These are phyloP conservation scores for Lepidium didymum DNA, from an alignment of 345 rosid genomes.

Conservation along the genomic window DNA sequence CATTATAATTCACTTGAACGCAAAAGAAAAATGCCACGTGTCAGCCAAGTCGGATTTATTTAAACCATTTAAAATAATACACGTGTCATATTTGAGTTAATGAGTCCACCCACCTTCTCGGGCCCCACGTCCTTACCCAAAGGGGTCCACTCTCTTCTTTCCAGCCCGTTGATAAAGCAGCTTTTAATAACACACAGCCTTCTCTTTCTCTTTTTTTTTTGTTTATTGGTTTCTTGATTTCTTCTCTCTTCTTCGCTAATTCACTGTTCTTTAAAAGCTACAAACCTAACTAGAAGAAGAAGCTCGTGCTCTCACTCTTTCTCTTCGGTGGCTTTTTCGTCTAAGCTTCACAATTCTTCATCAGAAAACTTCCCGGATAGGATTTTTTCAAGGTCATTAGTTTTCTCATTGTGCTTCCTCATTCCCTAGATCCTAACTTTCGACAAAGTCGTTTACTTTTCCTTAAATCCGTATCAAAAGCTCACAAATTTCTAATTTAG, in stretches of 20 bases:
- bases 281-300: not conserved
- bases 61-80: not conserved
- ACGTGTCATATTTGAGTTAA: conserved; percentile 14
- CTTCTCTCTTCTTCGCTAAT: not conserved
- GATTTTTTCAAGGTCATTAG: not conserved
- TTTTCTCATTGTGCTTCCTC: not conserved
- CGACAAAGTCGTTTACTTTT: not conserved
- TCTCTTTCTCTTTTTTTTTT: conserved; percentile 9
- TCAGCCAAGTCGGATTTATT: not conserved
- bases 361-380: not conserved
- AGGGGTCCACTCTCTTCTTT: too few relatives aligned
- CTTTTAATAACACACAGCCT: conserved; percentile 16
- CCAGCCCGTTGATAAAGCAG: conserved; percentile 32
- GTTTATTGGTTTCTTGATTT: not conserved
- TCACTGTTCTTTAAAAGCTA: conserved; percentile 5
- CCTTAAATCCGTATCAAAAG: not conserved
- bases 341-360: not conserved
- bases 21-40: not conserved
- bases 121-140: conserved; percentile 17
- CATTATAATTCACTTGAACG: too few relatives aligned
- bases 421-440: not conserved
- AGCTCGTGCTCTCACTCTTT: not conserved
- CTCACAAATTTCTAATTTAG: not conserved
- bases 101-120: conserved; percentile 24
- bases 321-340: not conserved